Percentiles rank a stretch among this genome's conserved stretches.
phyloP scores from a whole-genome alignment of 2,329 filamentous ascomycete species.

The Fusarium chuoi region DNA sequence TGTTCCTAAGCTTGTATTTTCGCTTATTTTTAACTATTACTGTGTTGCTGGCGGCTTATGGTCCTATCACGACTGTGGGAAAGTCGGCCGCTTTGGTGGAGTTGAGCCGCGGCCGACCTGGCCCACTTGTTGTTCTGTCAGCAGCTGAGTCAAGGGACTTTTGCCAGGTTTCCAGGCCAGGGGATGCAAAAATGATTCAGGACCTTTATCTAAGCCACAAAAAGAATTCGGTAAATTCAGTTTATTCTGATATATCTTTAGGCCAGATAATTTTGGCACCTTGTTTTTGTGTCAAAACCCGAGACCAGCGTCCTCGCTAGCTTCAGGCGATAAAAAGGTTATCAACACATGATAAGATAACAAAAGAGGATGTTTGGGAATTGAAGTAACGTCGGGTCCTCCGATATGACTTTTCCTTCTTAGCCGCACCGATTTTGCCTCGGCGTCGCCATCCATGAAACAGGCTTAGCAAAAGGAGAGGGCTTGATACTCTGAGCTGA shows the following conservation, averaged over 20 bases:
- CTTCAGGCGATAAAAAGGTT: too few relatives aligned
- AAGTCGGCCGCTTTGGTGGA: neutral
- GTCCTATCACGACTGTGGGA: neutral
- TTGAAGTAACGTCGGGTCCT: neutral
- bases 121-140: neutral
- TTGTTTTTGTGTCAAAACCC: rapidly evolving
- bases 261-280: rapidly evolving
- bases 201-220: rapidly evolving
- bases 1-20: neutral
- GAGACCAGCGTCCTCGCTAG: neutral
- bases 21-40: neutral
- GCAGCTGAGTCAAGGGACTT: neutral
- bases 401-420: neutral
- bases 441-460: rapidly evolving
- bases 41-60: neutral
- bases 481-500: neutral
- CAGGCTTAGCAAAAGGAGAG: rapidly evolving
- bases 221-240: rapidly evolving
- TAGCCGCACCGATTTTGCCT: neutral
- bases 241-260: rapidly evolving
- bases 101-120: neutral
- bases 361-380: too few relatives aligned
- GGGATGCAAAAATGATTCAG: neutral
- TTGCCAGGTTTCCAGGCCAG: neutral
- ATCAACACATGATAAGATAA: neutral